These are phyloP conservation scores for Rosa persica DNA, from an alignment of 306 rosid genomes.

Conservation along the genomic window DNA sequence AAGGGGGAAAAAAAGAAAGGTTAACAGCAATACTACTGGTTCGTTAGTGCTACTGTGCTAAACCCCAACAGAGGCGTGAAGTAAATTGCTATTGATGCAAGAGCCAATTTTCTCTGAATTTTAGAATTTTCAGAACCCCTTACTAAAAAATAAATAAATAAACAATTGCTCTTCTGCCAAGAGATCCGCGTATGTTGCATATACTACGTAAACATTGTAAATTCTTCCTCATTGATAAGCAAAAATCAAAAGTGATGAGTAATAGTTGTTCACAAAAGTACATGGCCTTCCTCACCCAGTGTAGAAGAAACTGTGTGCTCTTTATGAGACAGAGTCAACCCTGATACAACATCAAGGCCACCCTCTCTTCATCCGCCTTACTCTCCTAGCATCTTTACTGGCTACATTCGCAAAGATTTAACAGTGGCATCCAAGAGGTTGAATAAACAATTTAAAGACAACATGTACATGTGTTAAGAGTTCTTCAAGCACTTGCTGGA, in stretches of 20 bases:
- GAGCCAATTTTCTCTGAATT: not conserved
- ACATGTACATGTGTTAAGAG: conserved; percentile 53
- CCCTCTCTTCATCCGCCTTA: conserved; percentile 36
- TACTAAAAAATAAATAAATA: too few relatives aligned
- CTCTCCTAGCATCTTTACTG: conserved; percentile 48
- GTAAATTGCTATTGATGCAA: too few relatives aligned
- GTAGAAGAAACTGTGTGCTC: conserved; percentile 44
- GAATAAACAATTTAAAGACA: conserved; percentile 37
- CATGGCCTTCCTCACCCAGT: conserved; percentile 38
- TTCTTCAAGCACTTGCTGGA: conserved; percentile 48
- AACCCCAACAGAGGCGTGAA: too few relatives aligned
- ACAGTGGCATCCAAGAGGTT: conserved; percentile 35
- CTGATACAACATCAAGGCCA: conserved; percentile 23
- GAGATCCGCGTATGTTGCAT: not conserved
- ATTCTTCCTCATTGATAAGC: conserved; percentile 7
- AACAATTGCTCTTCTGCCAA: too few relatives aligned
- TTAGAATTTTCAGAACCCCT: too few relatives aligned
- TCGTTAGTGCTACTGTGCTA: too few relatives aligned
- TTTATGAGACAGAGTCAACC: conserved; percentile 32
- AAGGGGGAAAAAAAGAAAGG: too few relatives aligned
- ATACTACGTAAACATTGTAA: not conserved
- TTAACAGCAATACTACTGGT: too few relatives aligned
- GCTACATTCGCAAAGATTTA: conserved; percentile 32
- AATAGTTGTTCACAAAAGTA: conserved; percentile 38
- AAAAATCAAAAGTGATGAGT: conserved; percentile 21